These are phyloP conservation scores for Stereocaulon alpinum DNA, from an alignment of 495 filamentous ascomycete genomes.

Conservation along the genomic window DNA sequence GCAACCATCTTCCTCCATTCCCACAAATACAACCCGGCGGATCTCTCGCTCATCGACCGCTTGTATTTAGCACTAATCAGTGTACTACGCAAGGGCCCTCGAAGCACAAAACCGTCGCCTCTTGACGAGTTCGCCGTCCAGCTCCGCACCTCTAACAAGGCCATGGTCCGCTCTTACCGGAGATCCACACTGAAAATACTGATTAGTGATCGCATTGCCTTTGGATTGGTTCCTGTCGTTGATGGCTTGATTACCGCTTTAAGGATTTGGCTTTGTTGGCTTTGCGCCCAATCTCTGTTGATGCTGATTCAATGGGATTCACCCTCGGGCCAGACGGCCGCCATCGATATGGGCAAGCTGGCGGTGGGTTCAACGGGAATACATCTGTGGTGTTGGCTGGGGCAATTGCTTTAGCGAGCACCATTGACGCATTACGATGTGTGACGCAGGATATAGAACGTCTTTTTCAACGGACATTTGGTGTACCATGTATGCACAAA, in stretches of 20 bases:
- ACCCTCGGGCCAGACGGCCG: background rate
- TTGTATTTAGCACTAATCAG: background rate
- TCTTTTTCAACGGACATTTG: background rate
- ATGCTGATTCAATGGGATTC: background rate
- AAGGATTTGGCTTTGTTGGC: constrained; percentile 15
- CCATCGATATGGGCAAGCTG: background rate
- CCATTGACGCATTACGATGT: background rate
- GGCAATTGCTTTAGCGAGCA: background rate
- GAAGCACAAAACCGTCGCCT: constrained; percentile 6
- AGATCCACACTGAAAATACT: constrained; percentile 16
- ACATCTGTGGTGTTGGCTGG: background rate
- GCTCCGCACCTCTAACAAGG: background rate
- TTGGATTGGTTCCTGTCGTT: constrained; percentile 20
- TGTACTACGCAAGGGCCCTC: constrained; percentile 3
- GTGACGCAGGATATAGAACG: background rate
- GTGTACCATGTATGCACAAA: background rate
- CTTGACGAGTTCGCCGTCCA: constrained; percentile 17
- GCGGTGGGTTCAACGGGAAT: background rate
- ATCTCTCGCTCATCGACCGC: background rate
- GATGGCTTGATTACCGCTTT: constrained; percentile 14
- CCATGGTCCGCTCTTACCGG: constrained; percentile 16
- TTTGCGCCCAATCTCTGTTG: background rate
- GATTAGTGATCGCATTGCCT: constrained; percentile 20
- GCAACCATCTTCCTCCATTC: constrained; percentile 27
- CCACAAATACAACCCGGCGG: background rate